A percentile compares a stretch with the other conserved stretches of the same genome.
Conservation (phyloP, 179 eudicot species). For the Beta macrorhiza region DNA sequence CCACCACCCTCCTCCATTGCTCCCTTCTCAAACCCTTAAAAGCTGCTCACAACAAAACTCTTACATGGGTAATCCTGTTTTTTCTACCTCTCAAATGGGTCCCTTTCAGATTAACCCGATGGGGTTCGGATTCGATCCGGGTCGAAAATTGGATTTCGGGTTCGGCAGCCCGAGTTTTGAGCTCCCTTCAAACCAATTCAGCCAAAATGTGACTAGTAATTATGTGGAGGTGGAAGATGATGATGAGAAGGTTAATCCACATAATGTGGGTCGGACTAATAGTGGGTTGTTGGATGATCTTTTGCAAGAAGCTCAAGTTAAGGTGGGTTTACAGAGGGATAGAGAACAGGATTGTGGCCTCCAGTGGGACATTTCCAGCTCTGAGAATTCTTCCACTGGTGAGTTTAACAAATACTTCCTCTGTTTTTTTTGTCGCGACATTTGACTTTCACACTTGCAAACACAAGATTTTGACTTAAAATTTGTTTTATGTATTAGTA, state of each 20-base stretch:
- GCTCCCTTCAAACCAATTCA: slow-evolving; percentile 58
- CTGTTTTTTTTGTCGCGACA: neutral
- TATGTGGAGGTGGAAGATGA: neutral
- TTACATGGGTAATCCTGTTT: slow-evolving; percentile 9
- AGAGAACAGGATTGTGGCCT: slow-evolving; percentile 23
- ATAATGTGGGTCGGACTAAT: slow-evolving; percentile 30
- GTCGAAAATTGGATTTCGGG: slow-evolving; percentile 18
- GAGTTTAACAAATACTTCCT: slow-evolving; percentile 3
- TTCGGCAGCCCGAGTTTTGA: slow-evolving; percentile 29
- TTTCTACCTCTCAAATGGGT: slow-evolving; percentile 28
- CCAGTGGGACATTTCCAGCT: slow-evolving; percentile 33
- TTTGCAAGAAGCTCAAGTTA: slow-evolving; percentile 37
- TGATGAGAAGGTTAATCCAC: slow-evolving; percentile 7
- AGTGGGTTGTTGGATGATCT: slow-evolving; percentile 48
- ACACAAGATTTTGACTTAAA: neutral
- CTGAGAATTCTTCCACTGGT: slow-evolving; percentile 41
- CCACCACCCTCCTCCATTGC: slow-evolving; percentile 30
- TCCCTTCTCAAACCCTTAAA: slow-evolving; percentile 27
- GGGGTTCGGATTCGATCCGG: slow-evolving; percentile 12
- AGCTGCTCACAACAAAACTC: slow-evolving; percentile 6
- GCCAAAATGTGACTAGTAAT: slow-evolving; percentile 18
- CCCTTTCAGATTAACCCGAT: slow-evolving; percentile 16
- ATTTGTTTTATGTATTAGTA: too few relatives aligned
- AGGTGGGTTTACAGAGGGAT: slow-evolving; percentile 29
- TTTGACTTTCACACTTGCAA: too few relatives aligned